phyloP scores from a whole-genome alignment of 2,329 filamentous ascomycete species.

The Trichoderma endophyticum region DNA sequence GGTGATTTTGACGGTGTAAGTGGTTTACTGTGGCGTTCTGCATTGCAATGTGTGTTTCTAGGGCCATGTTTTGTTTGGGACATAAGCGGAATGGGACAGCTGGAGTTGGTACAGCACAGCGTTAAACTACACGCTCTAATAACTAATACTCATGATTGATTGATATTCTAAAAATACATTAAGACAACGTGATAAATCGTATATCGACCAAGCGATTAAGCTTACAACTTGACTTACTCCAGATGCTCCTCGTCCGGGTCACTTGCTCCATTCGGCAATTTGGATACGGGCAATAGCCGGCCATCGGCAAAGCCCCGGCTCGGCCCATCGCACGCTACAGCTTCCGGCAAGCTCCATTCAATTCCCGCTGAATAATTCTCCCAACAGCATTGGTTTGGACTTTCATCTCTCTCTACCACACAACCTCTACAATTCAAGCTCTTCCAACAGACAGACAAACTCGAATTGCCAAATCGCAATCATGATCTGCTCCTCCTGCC shows the following conservation, averaged over 20 bases:
- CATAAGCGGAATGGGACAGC: neutral
- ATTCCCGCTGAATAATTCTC: slow-evolving; percentile 16
- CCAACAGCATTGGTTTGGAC: neutral
- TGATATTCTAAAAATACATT: neutral
- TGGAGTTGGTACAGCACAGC: neutral
- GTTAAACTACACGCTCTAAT: neutral
- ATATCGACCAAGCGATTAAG: too few relatives aligned
- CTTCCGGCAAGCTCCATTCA: neutral
- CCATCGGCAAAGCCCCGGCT: slow-evolving; percentile 14
- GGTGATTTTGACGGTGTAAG: slow-evolving; percentile 19
- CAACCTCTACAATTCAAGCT: neutral
- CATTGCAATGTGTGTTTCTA: neutral
- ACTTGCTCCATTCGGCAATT: neutral
- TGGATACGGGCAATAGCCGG: neutral
- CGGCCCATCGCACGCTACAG: slow-evolving; percentile 6
- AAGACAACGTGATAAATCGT: too few relatives aligned
- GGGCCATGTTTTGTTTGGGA: neutral
- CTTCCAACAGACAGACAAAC: neutral
- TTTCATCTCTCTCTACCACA: neutral
- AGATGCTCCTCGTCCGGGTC: neutral
- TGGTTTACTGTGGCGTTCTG: neutral
- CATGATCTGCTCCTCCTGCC: slow-evolving; percentile 24
- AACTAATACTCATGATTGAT: neutral
- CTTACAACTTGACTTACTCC: neutral
- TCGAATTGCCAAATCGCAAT: neutral